Evolutionary conservation across 805 yeast genomes (phyloP), one percentile per base, ranked within the genome.

Genomic region (Zygoascus biomembranicola): DNA sequence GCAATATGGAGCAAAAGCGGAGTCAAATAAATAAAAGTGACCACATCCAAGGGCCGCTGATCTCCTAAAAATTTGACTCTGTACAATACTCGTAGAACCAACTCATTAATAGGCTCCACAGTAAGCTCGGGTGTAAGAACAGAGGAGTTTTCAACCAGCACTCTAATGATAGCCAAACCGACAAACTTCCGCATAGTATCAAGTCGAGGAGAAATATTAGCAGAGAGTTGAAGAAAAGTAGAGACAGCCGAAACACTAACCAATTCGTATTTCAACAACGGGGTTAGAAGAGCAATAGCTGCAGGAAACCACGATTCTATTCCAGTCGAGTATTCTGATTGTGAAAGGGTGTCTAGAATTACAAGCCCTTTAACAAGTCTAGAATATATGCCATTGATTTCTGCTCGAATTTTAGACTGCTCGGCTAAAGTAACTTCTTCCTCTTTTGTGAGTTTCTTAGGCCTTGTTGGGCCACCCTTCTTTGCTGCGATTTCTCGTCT

Each of bases 1-100:
- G 58, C 90, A 8, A 87, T 86, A 52, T 77, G 77, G 14, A 81
- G 78, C 48, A 92, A 68, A 57, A 92, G 69, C 1, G 98, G 97
- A 47, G 89, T 71, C 18, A 86, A 66, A 66, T 87, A 94, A 43
- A 84, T 79, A 61, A 90, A 73, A 1, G 92, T 78, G 35, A 81
- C 68, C 1, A 81, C 68, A 60, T 87, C 90, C 52, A 90, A 76
- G 1, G 87, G 82, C 32, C 78, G 73, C 61, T 87, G 89, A 61
- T 84, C 90, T 13, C 89, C 76, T 13, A 85, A 72, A 60, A 89
- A 79, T 61, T 89, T 87, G 55, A 88, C 71, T 66, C 85, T 77
- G 73, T 85, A 92, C 47, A 92, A 72, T 32, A 88, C 79, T 52
- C 90, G 78, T 1, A 88, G 73, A 8, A 84, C 66, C 45, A 84